These are phyloP conservation scores for Nicotiana sylvestris DNA, from an alignment of 257 asterid genomes.

Conservation along the genomic window DNA sequence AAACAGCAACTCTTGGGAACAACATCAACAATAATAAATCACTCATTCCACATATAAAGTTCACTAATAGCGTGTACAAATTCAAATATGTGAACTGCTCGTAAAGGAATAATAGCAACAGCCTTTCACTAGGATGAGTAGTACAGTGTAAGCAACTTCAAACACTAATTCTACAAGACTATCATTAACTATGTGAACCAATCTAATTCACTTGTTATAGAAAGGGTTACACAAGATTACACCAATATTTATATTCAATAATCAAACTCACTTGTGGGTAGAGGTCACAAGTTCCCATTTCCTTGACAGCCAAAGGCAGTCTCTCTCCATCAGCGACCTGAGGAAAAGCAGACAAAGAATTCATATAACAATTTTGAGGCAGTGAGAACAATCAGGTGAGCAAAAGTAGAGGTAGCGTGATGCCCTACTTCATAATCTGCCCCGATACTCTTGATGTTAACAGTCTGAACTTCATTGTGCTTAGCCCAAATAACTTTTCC, in stretches of 20 bases:
- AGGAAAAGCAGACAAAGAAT: slow-evolving; percentile 4
- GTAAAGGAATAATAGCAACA: background rate
- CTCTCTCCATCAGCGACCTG: slow-evolving; percentile 97
- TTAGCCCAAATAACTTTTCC: slow-evolving; percentile 97
- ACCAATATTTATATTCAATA: background rate
- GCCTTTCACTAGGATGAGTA: background rate
- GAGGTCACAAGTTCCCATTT: slow-evolving; percentile 96
- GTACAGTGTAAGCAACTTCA: background rate
- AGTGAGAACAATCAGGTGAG: slow-evolving; percentile 1
- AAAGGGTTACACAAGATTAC: background rate
- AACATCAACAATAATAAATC: background rate
- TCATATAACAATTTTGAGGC: slow-evolving; percentile 11
- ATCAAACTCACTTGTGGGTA: slow-evolving; percentile 78
- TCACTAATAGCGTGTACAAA: background rate
- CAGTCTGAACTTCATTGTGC: slow-evolving; percentile 97
- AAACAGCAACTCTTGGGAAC: background rate
- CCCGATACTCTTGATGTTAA: slow-evolving; percentile 89
- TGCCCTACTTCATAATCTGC: slow-evolving; percentile 72
- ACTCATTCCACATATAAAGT: background rate
- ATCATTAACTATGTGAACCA: background rate
- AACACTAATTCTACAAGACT: background rate
- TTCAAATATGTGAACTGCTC: background rate
- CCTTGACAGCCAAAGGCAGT: slow-evolving; percentile 90
- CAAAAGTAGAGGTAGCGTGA: slow-evolving; percentile 2
- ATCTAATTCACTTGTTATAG: background rate